Percentiles rank a stretch among this genome's conserved stretches.
Conservation (phyloP, 139 green algal species). For the Tetradesmus lagerheimii region DNA sequence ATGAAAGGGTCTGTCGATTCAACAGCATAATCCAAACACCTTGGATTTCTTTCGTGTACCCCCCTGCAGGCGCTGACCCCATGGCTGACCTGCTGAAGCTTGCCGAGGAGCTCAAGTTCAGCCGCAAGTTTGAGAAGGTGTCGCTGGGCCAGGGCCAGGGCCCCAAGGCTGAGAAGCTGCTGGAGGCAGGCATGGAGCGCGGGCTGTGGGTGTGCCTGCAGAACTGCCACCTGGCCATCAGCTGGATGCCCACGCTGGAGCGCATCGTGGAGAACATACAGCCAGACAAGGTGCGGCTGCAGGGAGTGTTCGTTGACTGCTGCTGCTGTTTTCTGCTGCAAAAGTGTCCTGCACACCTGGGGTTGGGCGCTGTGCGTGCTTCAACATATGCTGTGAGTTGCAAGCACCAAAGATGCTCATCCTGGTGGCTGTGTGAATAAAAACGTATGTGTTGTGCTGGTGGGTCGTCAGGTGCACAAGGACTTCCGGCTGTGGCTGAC, state of each 20-base stretch:
- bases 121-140: constrained; percentile 88
- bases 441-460: neutral
- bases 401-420: too few relatives aligned
- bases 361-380: too few relatives aligned
- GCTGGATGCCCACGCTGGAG: constrained; percentile 86
- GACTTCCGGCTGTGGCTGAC: constrained; percentile 89
- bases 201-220: constrained; percentile 83
- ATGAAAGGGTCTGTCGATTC: too few relatives aligned
- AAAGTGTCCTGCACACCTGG: neutral
- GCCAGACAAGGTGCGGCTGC: constrained; percentile 56
- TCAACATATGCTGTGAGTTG: too few relatives aligned
- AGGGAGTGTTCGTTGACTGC: neutral
- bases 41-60: too few relatives aligned
- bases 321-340: neutral
- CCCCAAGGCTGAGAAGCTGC: constrained; percentile 83
- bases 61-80: constrained; percentile 75
- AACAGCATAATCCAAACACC: too few relatives aligned
- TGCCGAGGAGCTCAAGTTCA: constrained; percentile 85
- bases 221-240: constrained; percentile 85
- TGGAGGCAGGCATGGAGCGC: constrained; percentile 69
- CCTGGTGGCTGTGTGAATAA: neutral
- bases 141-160: constrained; percentile 88
- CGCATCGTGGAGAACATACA: constrained; percentile 79
- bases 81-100: constrained; percentile 91
- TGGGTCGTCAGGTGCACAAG: constrained; percentile 63